Evolutionary conservation across 148 eudicot genomes (phyloP), one percentile per base, ranked within the genome.

Genomic region (Silene conica): DNA sequence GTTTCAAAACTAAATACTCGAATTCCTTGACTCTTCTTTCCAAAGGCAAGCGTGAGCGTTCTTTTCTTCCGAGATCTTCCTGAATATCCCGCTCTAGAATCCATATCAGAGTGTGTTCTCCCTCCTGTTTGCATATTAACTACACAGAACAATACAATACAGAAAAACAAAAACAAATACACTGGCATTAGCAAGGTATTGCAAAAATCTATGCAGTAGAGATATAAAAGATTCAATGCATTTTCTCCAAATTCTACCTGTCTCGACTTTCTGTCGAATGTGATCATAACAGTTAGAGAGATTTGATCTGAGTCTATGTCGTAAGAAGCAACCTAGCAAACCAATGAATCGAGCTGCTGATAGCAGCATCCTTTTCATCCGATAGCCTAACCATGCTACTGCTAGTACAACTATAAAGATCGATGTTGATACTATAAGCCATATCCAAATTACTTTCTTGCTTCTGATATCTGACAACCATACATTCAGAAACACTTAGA

Each of bases 1-100:
- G 48, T 76, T n/a, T 76, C 79, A 21, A 85, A 81, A 59, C 71
- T 55, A 57, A 80, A 81, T 20, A 83, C 48, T 23, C 71, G 79
- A 41, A 72, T 64, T 19, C 81, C 86, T 61, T 69, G 73, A 71
- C 63, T 72, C 67, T 70, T 68, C 65, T 78, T 74, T 56, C 48
- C 69, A 18, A 74, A 45, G 57, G 68, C 68, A 7, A 74, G 50
- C 63, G 55, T 74, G 13, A 74, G 50, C 45, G 55, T 74, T 43
- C 65, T 82, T 62, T 57, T 72, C 26, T n/a, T 62, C 41, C 8
- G 77, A 23, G 56, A 48, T 80, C 11, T 72, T 41, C 22, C 58
- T 38, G 73, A 74, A 45, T 34, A 50, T 61, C 79, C 70, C 3
- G 31, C 11, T 54, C 63, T 25, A 46, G 70, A 63, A 16, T 72